Conservation (phyloP, 2,329 filamentous ascomycete genomes). For the Apiospora kogelbergensis region DNA sequence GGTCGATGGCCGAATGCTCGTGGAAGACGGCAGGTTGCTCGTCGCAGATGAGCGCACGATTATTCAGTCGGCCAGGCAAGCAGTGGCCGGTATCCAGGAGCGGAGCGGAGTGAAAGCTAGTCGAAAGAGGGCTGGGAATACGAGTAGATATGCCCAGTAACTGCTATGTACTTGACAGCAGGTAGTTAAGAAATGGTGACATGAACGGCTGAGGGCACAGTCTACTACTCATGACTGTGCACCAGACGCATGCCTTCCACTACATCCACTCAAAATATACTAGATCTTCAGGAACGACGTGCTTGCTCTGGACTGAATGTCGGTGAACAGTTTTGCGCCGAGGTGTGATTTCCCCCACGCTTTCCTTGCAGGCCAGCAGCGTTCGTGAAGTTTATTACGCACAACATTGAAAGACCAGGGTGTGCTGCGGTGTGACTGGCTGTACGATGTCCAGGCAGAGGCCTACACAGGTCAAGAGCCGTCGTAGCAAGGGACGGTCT, state of each 20-base stretch:
- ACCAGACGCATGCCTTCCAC: no score
- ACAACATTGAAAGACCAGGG: no score
- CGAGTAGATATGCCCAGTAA: not conserved
- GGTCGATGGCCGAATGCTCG: constrained; percentile 15
- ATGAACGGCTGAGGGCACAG: no score
- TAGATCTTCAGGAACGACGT: no score
- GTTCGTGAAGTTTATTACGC: no score
- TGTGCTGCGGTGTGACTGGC: no score
- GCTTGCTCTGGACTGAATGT: not conserved
- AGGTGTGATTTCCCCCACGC: not conserved
- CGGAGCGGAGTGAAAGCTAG: constrained; percentile 14
- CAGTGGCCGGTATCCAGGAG: constrained; percentile 14
- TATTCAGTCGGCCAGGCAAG: constrained; percentile 9
- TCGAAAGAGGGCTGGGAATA: constrained; percentile 15
- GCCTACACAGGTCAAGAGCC: no score
- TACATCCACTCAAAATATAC: no score
- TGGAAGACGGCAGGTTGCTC: constrained; percentile 11
- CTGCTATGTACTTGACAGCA: not conserved
- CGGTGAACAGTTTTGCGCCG: not conserved
- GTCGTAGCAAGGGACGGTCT: no score
- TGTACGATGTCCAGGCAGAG: no score
- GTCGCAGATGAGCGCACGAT: constrained; percentile 13
- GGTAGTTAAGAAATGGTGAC: not conserved
- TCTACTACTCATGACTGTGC: no score
- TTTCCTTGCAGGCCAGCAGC: no score